Evolutionary conservation across 139 green algal genomes (phyloP), one percentile per base, ranked within the genome.

Genomic region (Chlorella sp.): DNA sequence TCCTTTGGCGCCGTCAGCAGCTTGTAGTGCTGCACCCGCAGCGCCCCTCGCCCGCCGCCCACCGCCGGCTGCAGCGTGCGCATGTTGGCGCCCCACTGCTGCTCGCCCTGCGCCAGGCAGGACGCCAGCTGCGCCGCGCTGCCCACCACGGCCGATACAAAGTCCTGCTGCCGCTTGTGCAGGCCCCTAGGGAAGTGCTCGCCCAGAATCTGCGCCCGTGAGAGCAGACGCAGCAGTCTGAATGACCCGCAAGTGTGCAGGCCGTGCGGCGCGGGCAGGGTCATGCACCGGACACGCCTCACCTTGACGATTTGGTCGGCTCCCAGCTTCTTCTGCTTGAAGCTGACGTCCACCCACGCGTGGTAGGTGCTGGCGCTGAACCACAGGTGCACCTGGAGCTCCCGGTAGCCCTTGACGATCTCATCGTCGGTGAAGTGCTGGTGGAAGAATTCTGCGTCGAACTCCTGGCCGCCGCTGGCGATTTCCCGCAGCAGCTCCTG

Each of bases 271-370:
- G n/a, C n/a, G n/a, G n/a, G n/a, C n/a, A n/a, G n/a, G n/a, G n/a
- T n/a, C n/a, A n/a, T n/a, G n/a, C n/a, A n/a, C n/a, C n/a, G n/a
- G n/a, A n/a, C 30, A 36, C 3, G 33, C 17, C 35, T 35, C 24
- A 78, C 74, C n/a, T 86, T 62, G 32, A 69, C 61, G 27, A 87
- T 61, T 27, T 87, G 80, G 55, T 80, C 82, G 23, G 79, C 82
- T 1, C 79, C 79, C 2, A 73, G 69, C 62, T 82, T 84, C 74
- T 71, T 74, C 14, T 72, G 20, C 55, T 42, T 78, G 65, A 73
- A 83, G 5, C 73, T 77, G 14, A 90, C 74, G 55, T 90, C 86
- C 0, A 91, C 22, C 68, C 65, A 87, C 0, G 50, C 30, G 42
- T 85, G 72, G 35, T 73, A 84, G 0, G 81, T 79, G 51, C 77